Conservation (phyloP, 2,329 filamentous ascomycete species). For the Fusarium armeniacum region DNA sequence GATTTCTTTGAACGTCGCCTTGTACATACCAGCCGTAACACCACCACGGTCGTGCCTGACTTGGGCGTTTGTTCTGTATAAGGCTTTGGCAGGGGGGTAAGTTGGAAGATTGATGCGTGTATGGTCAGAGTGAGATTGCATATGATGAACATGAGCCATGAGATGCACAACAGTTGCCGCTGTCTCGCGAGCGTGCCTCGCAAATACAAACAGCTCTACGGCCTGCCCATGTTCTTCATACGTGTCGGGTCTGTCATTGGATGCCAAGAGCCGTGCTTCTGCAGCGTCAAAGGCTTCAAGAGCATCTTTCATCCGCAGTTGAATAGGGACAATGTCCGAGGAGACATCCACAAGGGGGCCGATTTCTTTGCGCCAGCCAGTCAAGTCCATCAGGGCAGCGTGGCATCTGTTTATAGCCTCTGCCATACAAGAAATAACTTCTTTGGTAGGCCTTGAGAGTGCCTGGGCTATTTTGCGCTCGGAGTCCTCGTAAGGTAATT, state of each 20-base stretch:
- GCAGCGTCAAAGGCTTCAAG: conserved; percentile 63
- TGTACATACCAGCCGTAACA: conserved; percentile 66
- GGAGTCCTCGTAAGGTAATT: conserved; percentile 33
- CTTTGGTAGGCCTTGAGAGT: conserved; percentile 62
- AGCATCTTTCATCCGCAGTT: conserved; percentile 58
- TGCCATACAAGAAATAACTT: conserved; percentile 63
- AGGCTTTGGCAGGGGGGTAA: conserved; percentile 67
- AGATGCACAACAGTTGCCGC: conserved; percentile 63
- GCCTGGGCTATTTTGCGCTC: conserved; percentile 45
- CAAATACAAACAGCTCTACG: conserved; percentile 68
- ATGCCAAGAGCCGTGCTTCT: conserved; percentile 63
- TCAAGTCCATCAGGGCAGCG: conserved; percentile 67
- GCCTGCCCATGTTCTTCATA: conserved; percentile 65
- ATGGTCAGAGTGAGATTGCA: conserved; percentile 59
- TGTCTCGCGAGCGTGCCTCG: conserved; percentile 67
- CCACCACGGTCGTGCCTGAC: conserved; percentile 72
- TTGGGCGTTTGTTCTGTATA: conserved; percentile 68
- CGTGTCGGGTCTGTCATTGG: conserved; percentile 60
- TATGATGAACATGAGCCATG: conserved; percentile 62
- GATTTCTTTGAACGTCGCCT: conserved; percentile 62
- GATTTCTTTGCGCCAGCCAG: conserved; percentile 63
- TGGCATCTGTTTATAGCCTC: conserved; percentile 62
- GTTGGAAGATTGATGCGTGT: conserved; percentile 64
- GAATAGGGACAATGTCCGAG: conserved; percentile 57
- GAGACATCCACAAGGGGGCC: conserved; percentile 60